phyloP scores from a whole-genome alignment of 2,329 filamentous ascomycete genomes.

The Microdochium paspali region DNA sequence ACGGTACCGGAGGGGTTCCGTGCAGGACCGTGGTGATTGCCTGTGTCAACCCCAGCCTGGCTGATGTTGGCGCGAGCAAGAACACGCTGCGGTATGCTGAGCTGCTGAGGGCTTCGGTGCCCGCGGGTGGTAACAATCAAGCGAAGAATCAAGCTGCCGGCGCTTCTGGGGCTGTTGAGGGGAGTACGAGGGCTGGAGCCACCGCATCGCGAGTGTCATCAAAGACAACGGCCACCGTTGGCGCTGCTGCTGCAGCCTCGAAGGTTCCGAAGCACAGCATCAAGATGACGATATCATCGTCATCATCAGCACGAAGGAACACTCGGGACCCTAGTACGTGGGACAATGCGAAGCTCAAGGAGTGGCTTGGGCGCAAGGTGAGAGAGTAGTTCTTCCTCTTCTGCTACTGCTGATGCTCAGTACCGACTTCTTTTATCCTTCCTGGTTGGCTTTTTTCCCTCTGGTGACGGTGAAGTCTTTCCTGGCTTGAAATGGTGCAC shows the following conservation, averaged over 20 bases:
- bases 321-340: slow-evolving; percentile 24
- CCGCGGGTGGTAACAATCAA: slow-evolving; percentile 9
- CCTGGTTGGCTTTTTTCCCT: too few relatives aligned
- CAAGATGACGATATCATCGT: too few relatives aligned
- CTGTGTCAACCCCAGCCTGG: slow-evolving; percentile 35
- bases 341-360: slow-evolving; percentile 25
- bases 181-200: too few relatives aligned
- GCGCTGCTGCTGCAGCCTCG: too few relatives aligned
- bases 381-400: slow-evolving; percentile 8
- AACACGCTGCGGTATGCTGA: slow-evolving; percentile 41
- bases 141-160: background rate
- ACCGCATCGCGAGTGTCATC: too few relatives aligned
- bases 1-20: background rate
- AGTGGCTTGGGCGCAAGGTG: slow-evolving; percentile 31
- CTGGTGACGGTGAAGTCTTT: too few relatives aligned
- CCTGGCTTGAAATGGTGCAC: too few relatives aligned
- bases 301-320: slow-evolving; percentile 5
- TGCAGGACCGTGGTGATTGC: slow-evolving; percentile 36
- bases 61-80: slow-evolving; percentile 31
- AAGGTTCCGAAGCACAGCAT: too few relatives aligned
- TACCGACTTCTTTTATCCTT: background rate
- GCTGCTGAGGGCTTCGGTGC: slow-evolving; percentile 29
- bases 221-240: too few relatives aligned
- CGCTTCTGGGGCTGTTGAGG: too few relatives aligned
- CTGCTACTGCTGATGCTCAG: background rate